Base-by-base conservation (phyloP, 2,329 filamentous ascomycete genomes). In the Pseudocercospora macadamiae region DNA sequence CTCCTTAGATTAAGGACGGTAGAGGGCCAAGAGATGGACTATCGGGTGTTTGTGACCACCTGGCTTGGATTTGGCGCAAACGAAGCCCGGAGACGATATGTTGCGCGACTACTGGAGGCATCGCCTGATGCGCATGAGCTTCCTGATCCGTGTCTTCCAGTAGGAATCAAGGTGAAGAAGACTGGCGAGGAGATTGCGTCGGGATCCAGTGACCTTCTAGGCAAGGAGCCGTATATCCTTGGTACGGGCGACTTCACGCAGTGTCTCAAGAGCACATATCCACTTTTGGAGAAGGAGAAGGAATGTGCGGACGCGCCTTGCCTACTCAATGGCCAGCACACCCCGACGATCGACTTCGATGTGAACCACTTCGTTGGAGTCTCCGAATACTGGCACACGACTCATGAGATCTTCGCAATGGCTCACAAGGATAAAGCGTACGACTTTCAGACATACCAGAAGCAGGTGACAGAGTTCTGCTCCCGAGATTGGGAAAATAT, bases 31-130 rank as follows among this genome's bases (percentile, higher is more conserved):
- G 76, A 88, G 0, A 77, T 87, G 48, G 95, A 99, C 71, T 90
- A 97, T 77, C 87, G 85, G 65, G 90, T 99, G 2, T 99, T 99
- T 72, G 93, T 96, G 0, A 93, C 93, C 1, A 96, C 95, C 0
- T 99, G 95, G 95, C 82, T 99, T 4, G 93, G 93, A 0, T 99
- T 96, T 71, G 95, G 95, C n/a, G 93, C 96, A 26, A 95, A 97
- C 65, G 88, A 97, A 77, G 95, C 96, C 3, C 86, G 95, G 47
- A 82, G 89, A 66, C 84, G 93, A 57, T 99, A 96, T 69, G 80
- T 97, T n/a, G 82, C 92, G 60, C 81, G 84, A 3, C 76, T 99
- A n/a, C 74, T 88, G 56, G 85, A 90, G 30, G 82, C 86, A 1
- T 89, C 87, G 63, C 80, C 82, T 8, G 80, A 81, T 4, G 78